Conservation (phyloP, 495 filamentous ascomycete genomes). For the Cercophora samala region DNA sequence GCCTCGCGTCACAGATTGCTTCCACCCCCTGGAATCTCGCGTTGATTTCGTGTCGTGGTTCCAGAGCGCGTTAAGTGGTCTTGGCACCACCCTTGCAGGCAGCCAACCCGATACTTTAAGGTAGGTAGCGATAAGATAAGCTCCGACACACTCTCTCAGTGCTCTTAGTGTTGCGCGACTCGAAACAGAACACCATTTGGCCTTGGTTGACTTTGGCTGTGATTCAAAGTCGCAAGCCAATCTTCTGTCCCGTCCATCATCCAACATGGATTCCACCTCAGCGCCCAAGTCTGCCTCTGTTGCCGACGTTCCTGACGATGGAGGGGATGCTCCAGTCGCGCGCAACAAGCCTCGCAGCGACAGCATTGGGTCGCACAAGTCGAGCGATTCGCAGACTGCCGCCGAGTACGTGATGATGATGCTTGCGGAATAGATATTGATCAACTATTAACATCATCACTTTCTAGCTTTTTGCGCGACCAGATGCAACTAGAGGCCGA, state of each 20-base stretch:
- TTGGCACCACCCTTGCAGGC: not conserved
- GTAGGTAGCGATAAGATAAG: not conserved
- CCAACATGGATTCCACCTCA: conserved; percentile 32
- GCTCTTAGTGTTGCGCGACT: not conserved
- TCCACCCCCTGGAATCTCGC: conserved; percentile 17
- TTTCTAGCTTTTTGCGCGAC: conserved; percentile 71
- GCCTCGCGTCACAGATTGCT: conserved; percentile 25
- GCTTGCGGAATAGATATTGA: not conserved
- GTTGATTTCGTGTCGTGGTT: conserved; percentile 13
- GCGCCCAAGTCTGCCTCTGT: conserved; percentile 19
- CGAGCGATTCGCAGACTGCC: conserved; percentile 76
- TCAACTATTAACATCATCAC: not conserved
- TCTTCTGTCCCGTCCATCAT: not conserved
- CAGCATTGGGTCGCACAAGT: conserved; percentile 61
- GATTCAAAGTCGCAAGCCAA: not conserved
- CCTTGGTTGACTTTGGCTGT: not conserved
- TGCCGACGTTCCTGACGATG: conserved; percentile 12
- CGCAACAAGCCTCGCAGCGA: conserved; percentile 39
- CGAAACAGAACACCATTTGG: not conserved
- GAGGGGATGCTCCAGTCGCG: conserved; percentile 24
- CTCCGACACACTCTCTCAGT: no score
- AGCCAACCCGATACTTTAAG: no score
- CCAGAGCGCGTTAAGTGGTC: conserved; percentile 44
- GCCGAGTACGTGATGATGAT: conserved; percentile 59
- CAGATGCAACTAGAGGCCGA: conserved; percentile 91